Conservation (phyloP, 2,329 filamentous ascomycete genomes). For the Xylariales sp. region DNA sequence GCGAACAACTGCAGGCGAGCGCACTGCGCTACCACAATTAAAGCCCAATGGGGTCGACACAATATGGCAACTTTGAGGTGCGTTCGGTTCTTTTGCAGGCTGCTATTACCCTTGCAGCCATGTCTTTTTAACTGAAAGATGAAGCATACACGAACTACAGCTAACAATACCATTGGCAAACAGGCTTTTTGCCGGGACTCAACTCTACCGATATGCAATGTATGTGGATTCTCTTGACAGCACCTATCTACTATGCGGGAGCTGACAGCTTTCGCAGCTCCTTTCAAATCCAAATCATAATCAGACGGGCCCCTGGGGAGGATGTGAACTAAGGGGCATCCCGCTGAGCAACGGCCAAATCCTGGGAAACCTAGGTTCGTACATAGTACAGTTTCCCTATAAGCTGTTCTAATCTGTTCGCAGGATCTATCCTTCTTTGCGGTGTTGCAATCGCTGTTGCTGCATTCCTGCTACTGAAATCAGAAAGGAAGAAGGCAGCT, state of each 20-base stretch:
- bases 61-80: conserved; percentile 59
- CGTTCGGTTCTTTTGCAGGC: conserved; percentile 18
- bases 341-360: conserved; percentile 58
- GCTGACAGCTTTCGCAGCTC: conserved; percentile 45
- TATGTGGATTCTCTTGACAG: conserved; percentile 40
- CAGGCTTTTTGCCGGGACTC: conserved; percentile 81
- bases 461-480: conserved; percentile 67
- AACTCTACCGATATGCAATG: conserved; percentile 79
- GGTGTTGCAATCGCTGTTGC: conserved; percentile 69
- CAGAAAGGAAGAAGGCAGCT: conserved; percentile 86
- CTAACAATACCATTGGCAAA: conserved; percentile 19
- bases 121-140: too few species aligned
- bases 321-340: conserved; percentile 75
- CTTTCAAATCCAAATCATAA: conserved; percentile 52
- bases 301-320: conserved; percentile 56
- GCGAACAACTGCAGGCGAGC: too few species aligned
- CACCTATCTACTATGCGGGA: conserved; percentile 7
- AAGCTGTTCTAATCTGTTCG: neutral
- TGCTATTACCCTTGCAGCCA: too few species aligned
- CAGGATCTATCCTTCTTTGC: conserved; percentile 82
- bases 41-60: conserved; percentile 51
- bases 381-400: neutral
- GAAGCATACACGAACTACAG: conserved; percentile 3
- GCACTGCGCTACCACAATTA: conserved; percentile 16
- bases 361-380: conserved; percentile 78